Base-by-base conservation (phyloP, 108 stramenopile genomes). In the Cyclotella baltica region DNA sequence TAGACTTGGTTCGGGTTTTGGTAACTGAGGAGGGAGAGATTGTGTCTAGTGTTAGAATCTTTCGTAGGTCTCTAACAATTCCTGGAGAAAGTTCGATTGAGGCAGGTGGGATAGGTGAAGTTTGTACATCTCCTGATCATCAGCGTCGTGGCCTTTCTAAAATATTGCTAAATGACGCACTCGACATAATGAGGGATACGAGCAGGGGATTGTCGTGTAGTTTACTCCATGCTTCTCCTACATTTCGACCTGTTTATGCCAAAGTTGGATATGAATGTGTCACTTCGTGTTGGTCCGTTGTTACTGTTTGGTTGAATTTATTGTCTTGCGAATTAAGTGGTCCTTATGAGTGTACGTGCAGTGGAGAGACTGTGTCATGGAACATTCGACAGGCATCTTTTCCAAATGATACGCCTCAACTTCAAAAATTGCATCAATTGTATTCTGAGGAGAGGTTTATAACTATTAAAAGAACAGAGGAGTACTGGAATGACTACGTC, bases 61-160 rank as follows among this genome's bases (percentile, higher is more conserved):
- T 94, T 85, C 67, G 75, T 48, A 73, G 88, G 13, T 67, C 58
- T 4, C 71, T 94, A 25, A 79, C 87, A 23, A 67, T 46, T 8
- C 81, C 80, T 59, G 5, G 51, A 10, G 31, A 19, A 52, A 33
- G 31, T 34, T 22, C 30, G 36, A 58, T 85, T 1, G 62, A 51
- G 38, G 88, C 80, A 38, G 93, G 90, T 27, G 93, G 90, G 2
- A 90, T 91, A 31, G 93, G 93, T 22, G 93, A 94, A 84, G 93
- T 94, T 0, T 91, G 93, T 57, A 94, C 93, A 0, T 52, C 35
- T 28, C 69, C 67, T 1, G 13, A 64, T 38, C 88, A 94, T 72
- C 88, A 85, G 40, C 70, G 87, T 13, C 73, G 87, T 13, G 89
- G 89, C 20, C 29, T 94, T 30, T 89, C 89, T 18, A 88, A 79